Evolutionary conservation across 805 yeast species (phyloP).

Genomic region (Candida ponderosae): DNA sequence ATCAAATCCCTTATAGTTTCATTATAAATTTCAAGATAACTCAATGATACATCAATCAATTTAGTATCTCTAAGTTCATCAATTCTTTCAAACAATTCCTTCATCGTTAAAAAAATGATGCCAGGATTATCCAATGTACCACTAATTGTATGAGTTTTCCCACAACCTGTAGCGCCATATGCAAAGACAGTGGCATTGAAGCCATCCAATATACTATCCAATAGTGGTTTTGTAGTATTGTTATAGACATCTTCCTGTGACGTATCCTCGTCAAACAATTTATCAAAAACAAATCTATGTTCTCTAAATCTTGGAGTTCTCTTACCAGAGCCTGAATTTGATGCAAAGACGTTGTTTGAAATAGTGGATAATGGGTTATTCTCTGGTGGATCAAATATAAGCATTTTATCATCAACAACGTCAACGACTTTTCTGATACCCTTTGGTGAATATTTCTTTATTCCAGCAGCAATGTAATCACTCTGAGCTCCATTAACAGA

Average conservation of each 20-base stretch:
- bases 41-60: conserved; percentile 51
- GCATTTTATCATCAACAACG: conserved; percentile 79
- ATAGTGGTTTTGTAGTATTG: conserved; percentile 60
- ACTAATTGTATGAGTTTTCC: conserved; percentile 88
- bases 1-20: conserved; percentile 81
- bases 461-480: conserved; percentile 4
- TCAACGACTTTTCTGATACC: conserved; percentile 65
- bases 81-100: conserved; percentile 61
- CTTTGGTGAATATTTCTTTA: conserved; percentile 24
- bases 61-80: conserved; percentile 47
- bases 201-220: conserved; percentile 75
- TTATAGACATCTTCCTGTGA: conserved; percentile 62
- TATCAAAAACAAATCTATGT: conserved; percentile 76
- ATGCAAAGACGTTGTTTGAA: conserved; percentile 27
- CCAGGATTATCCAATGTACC: conserved; percentile 75
- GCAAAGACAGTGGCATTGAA: conserved; percentile 90
- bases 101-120: conserved; percentile 68
- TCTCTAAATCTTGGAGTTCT: conserved; percentile 50
- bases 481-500: conserved; percentile 9
- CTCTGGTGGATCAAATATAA: conserved; percentile 80
- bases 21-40: conserved; percentile 85
- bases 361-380: conserved; percentile 43
- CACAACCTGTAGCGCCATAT: conserved; percentile 97
- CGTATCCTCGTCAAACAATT: conserved; percentile 58
- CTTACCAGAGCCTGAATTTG: conserved; percentile 17